Evolutionary conservation across 169 alveolate genomes (phyloP).

Genomic region (Plasmodium coatneyi): DNA sequence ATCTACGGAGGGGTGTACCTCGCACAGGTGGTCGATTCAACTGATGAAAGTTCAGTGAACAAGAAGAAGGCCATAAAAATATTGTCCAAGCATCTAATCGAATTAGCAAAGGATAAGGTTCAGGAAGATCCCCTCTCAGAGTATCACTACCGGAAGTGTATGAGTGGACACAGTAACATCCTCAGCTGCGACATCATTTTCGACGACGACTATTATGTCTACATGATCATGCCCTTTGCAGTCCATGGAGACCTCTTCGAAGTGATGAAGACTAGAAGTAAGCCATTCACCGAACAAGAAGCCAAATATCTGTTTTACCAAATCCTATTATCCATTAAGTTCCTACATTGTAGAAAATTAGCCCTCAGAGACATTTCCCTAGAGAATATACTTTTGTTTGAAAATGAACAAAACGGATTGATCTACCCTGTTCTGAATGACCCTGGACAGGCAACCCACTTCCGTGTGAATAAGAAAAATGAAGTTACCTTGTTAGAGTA

Average conservation of each 20-base stretch:
- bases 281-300: slow-evolving; percentile 77
- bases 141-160: slow-evolving; percentile 45
- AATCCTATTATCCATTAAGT: slow-evolving; percentile 70
- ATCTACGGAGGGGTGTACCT: slow-evolving; percentile 56
- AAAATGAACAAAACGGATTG: slow-evolving; percentile 76
- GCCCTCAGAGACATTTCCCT: slow-evolving; percentile 81
- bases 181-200: slow-evolving; percentile 48
- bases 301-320: slow-evolving; percentile 79
- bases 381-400: slow-evolving; percentile 83
- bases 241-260: slow-evolving; percentile 80
- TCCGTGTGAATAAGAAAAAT: slow-evolving; percentile 26
- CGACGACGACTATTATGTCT: slow-evolving; percentile 48
- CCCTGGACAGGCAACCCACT: slow-evolving; percentile 85
- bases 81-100: slow-evolving; percentile 55
- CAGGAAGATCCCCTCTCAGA: slow-evolving; percentile 72
- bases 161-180: slow-evolving; percentile 74
- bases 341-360: slow-evolving; percentile 74
- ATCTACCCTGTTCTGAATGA: slow-evolving; percentile 82
- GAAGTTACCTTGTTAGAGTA: slow-evolving; percentile 51
- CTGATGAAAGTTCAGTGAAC: background rate
- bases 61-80: slow-evolving; percentile 45
- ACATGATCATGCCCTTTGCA: slow-evolving; percentile 80
- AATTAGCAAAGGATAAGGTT: slow-evolving; percentile 42
- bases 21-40: slow-evolving; percentile 28
- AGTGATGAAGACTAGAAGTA: slow-evolving; percentile 78